These are phyloP conservation scores for Brassica napus DNA, from an alignment of 345 rosid species.

Conservation along the genomic window DNA sequence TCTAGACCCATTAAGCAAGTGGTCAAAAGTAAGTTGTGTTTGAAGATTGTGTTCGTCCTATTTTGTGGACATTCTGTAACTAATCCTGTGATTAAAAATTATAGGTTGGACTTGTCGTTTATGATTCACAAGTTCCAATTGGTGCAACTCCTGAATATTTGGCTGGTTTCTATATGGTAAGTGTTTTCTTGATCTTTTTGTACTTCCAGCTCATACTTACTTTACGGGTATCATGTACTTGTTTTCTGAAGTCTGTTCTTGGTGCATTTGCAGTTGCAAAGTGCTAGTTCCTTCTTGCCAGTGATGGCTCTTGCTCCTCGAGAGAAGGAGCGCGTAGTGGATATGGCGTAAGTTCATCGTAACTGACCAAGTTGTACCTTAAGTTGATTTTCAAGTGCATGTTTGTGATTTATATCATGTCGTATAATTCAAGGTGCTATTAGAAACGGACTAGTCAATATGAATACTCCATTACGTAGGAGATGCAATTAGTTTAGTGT, in stretches of 20 bases:
- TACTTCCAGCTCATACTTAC: not conserved
- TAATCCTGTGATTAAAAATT: constrained; percentile 3
- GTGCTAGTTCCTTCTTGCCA: constrained; percentile 95
- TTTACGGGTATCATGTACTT: not conserved
- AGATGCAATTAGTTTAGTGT: constrained; percentile 39
- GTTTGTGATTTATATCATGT: not conserved
- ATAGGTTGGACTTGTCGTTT: constrained; percentile 89
- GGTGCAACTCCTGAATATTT: constrained; percentile 99
- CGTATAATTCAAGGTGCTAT: not conserved
- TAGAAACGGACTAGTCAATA: not conserved
- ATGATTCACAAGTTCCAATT: constrained; percentile 90
- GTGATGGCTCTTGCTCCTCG: constrained; percentile 99
- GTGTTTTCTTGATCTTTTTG: constrained; percentile 1
- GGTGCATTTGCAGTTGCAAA: constrained; percentile 63
- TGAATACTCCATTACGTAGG: not conserved
- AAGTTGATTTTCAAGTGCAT: constrained; percentile 1
- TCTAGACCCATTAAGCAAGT: constrained; percentile 85
- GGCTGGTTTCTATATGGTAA: constrained; percentile 95
- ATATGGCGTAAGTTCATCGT: constrained; percentile 81
- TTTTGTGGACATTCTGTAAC: not conserved
- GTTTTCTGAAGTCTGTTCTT: constrained; percentile 14
- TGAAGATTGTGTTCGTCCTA: not conserved
- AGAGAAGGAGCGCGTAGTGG: constrained; percentile 83
- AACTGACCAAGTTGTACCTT: not conserved
- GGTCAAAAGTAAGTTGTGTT: constrained; percentile 80